A percentile compares a stretch with the other conserved stretches of the same genome.
phyloP scores from a whole-genome alignment of 73 alveolate genomes.

The Paramecium bursaria region DNA sequence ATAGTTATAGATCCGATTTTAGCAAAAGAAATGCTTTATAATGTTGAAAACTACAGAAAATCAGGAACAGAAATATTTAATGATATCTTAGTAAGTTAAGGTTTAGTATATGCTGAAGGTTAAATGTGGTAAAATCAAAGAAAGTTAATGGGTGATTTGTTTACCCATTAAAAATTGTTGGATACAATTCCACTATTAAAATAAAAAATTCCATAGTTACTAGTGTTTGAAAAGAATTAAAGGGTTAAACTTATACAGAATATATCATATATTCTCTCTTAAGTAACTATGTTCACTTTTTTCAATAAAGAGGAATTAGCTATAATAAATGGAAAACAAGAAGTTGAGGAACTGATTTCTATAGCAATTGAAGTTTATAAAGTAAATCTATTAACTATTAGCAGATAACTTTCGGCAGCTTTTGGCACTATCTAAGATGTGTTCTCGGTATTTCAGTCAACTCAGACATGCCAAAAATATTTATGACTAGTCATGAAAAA shows the following conservation, averaged over 20 bases:
- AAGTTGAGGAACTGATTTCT: background rate
- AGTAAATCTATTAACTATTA: background rate
- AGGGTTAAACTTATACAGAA: background rate
- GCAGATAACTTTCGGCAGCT: constrained; percentile 23
- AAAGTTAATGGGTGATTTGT: background rate
- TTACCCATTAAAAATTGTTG: constrained; percentile 18
- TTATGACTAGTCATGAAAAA: constrained; percentile 6
- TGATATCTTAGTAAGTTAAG: constrained; percentile 16
- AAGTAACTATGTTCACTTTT: background rate
- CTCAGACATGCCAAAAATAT: constrained; percentile 2
- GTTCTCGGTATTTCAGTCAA: background rate
- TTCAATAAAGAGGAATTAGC: background rate
- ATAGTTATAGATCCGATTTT: background rate
- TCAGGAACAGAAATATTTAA: constrained; percentile 20
- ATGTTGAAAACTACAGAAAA: constrained; percentile 5
- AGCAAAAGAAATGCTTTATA: constrained; percentile 8
- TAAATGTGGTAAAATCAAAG: constrained; percentile 33
- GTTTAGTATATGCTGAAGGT: constrained; percentile 42
- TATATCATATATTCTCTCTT: constrained; percentile 3
- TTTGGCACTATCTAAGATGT: constrained; percentile 10
- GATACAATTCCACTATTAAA: background rate
- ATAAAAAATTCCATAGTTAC: background rate
- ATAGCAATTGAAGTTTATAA: background rate
- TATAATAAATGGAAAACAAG: background rate
- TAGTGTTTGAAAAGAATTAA: background rate